Base-by-base conservation (phyloP, 225 moss, liverwort and hornwort genomes). In the Lunularia cruciata region DNA sequence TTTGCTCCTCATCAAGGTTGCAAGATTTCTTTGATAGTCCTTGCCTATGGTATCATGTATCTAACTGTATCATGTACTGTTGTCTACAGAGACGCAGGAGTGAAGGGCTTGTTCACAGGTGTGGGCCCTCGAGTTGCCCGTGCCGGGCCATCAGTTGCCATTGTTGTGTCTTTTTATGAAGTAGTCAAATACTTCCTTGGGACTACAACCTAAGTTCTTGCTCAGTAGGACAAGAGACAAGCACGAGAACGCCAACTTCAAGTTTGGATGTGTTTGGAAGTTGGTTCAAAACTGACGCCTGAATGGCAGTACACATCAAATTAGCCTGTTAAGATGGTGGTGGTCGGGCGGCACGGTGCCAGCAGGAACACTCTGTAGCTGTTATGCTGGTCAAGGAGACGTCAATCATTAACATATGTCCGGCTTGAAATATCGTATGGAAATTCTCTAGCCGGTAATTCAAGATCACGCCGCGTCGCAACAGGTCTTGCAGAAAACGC, bases 151-250 rank as follows among this genome's bases (percentile, higher is more conserved):
- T 93, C 98, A 20, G 91, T 88, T 61, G 98, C 87, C n/a, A 93
- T 98, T 67, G 98, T 98, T 11, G 91, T 98, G 23, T 98, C 93
- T 6, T 89, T 93, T 36, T 98, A 98, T 59, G 98, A 93, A 75
- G 91, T 84, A 43, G 93, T 98, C 18, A 98, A 98, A 55, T 88
- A 89, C 59, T 68, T 93, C 37, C 84, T 98, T 48, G 77, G 71
- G 32, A 67, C 2, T 16, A 52, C 67, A 35, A 4, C 52, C 35
- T 52, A 19, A 67, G 33, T 6, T 40, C 14, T 22, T 34, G 27
- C n/a, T n/a, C 19, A 38, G 60, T 37, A n/a, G 7, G 19, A 20
- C 19, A 0, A 35, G 20, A 59, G n/a, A 57, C 34, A 36, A n/a
- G 34, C 23, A 23, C 26, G 7, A 6, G n/a, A 0, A 10, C 1